Evolutionary conservation across 2,329 filamentous ascomycete genomes (phyloP).

Genomic region (Calonectria pseudoturangicola): DNA sequence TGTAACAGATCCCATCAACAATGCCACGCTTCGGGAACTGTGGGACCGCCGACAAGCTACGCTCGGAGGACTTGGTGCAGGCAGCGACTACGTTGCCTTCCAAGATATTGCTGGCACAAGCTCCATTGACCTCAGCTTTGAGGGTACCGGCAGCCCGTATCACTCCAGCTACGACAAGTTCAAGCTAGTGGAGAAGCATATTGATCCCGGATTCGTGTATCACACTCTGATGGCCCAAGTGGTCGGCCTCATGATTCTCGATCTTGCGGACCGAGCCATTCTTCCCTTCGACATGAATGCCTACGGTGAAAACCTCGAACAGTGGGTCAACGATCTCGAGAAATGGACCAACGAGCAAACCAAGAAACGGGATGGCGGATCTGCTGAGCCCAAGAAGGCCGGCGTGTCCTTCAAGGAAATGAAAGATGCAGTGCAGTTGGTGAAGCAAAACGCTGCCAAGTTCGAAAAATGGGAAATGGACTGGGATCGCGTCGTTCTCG

Average conservation of each 20-base stretch:
- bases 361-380: slow-evolving; percentile 57
- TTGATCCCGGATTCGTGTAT: slow-evolving; percentile 89
- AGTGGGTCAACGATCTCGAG: slow-evolving; percentile 80
- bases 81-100: slow-evolving; percentile 91
- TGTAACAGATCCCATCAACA: slow-evolving; percentile 82
- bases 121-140: slow-evolving; percentile 89
- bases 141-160: slow-evolving; percentile 79
- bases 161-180: slow-evolving; percentile 94
- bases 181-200: slow-evolving; percentile 86
- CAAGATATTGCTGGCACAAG: slow-evolving; percentile 93
- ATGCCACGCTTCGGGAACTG: slow-evolving; percentile 82
- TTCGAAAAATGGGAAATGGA: slow-evolving; percentile 86
- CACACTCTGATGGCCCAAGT: slow-evolving; percentile 88
- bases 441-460: slow-evolving; percentile 69
- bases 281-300: slow-evolving; percentile 10
- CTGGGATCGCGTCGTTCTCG: slow-evolving; percentile 85
- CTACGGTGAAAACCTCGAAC: slow-evolving; percentile 80
- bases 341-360: slow-evolving; percentile 71
- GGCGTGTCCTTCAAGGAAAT: slow-evolving; percentile 59
- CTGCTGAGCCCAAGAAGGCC: slow-evolving; percentile 26
- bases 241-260: slow-evolving; percentile 87
- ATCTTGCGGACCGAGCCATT: slow-evolving; percentile 87
- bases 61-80: slow-evolving; percentile 82
- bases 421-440: slow-evolving; percentile 74
- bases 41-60: slow-evolving; percentile 81